A percentile compares a stretch with the other conserved stretches of the same genome.
These are phyloP conservation scores for Pseudoneurospora amorphoporcata DNA, from an alignment of 495 filamentous ascomycete species.

Conservation along the genomic window DNA sequence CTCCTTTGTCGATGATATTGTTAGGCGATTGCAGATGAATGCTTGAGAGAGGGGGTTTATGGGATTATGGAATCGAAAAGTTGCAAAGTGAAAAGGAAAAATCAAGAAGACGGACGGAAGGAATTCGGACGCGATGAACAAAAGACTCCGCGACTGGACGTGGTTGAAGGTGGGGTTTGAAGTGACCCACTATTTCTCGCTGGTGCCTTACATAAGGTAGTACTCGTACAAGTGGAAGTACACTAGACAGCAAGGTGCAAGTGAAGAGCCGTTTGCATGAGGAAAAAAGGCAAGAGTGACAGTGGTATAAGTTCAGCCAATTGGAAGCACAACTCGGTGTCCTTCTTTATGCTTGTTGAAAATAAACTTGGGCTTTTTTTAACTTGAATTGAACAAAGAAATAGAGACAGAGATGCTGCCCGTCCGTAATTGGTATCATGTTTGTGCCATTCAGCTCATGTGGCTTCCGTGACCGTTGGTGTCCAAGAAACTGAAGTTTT, in stretches of 20 bases:
- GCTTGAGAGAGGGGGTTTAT: not conserved
- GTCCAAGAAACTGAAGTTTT: not conserved
- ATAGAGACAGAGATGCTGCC: not conserved
- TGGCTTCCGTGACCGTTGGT: not conserved
- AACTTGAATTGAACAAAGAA: not conserved
- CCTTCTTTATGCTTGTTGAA: not conserved
- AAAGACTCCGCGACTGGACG: not conserved
- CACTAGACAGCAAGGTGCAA: not conserved
- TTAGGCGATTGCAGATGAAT: not conserved
- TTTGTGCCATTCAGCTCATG: not conserved
- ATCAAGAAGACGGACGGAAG: not conserved
- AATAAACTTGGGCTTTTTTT: not conserved
- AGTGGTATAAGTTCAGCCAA: not conserved
- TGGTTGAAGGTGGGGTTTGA: not conserved
- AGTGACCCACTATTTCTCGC: not conserved
- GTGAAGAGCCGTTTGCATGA: not conserved
- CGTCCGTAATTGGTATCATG: not conserved
- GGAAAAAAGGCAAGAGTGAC: not conserved
- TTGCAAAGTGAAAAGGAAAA: not conserved
- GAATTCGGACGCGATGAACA: not conserved
- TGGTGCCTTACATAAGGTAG: not conserved
- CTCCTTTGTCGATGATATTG: not conserved
- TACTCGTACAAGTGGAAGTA: not conserved
- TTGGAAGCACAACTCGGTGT: not conserved
- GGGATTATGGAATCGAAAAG: not conserved